phyloP scores from a whole-genome alignment of 768 basidiomycete genomes.

The Cyclocybe cylindracea region DNA sequence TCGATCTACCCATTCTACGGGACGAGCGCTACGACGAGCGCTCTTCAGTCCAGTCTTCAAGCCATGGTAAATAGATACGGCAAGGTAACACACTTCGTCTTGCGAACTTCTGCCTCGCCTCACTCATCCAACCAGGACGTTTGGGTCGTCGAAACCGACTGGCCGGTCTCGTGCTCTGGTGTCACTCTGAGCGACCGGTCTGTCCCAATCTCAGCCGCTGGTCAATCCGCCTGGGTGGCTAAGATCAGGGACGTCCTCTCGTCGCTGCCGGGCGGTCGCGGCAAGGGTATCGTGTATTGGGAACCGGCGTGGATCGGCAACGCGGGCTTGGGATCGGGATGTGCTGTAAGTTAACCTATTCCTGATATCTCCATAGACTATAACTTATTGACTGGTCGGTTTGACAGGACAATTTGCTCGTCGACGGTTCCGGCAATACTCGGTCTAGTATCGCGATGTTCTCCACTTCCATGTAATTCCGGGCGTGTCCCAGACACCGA shows the following conservation, averaged over 20 bases:
- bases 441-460: conserved; percentile 41
- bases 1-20: conserved; percentile 70
- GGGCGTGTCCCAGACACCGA: not conserved
- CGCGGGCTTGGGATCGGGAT: conserved; percentile 44
- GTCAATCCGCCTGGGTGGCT: conserved; percentile 54
- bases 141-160: conserved; percentile 67
- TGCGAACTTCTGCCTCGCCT: not conserved
- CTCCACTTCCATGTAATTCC: conserved; percentile 31
- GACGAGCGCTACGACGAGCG: conserved; percentile 52
- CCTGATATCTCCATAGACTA: not conserved
- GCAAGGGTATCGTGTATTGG: conserved; percentile 59
- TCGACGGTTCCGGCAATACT: conserved; percentile 46
- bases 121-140: conserved; percentile 35
- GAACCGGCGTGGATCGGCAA: conserved; percentile 68
- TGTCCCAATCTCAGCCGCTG: conserved; percentile 48
- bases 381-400: not conserved
- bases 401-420: conserved; percentile 49
- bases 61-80: conserved; percentile 46
- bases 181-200: conserved; percentile 45
- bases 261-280: conserved; percentile 48
- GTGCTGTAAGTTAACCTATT: conserved; percentile 30
- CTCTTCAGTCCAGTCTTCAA: conserved; percentile 51
- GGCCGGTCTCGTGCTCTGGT: conserved; percentile 53
- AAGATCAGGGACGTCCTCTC: conserved; percentile 49
- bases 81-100: conserved; percentile 36